These are phyloP conservation scores for Ophiosphaerella narmari DNA, from an alignment of 2,329 filamentous ascomycete species.

Conservation along the genomic window DNA sequence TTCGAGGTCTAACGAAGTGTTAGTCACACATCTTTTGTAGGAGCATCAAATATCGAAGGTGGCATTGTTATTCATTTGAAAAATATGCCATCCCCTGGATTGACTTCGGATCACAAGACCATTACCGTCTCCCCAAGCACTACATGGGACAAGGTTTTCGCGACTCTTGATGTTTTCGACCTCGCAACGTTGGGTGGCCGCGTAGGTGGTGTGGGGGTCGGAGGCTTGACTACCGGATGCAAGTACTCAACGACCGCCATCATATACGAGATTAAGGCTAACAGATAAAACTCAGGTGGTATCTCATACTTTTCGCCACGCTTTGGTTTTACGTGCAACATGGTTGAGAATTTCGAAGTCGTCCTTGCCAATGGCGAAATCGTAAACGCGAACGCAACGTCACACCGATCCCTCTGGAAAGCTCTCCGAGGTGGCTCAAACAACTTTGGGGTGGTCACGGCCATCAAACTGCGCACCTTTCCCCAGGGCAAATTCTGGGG, in stretches of 20 bases:
- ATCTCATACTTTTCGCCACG: not conserved
- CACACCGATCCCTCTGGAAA: slow-evolving; percentile 28
- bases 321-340: slow-evolving; percentile 1
- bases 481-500: slow-evolving; percentile 34
- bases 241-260: not conserved
- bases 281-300: not conserved
- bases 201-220: slow-evolving; percentile 1
- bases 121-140: not conserved
- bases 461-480: slow-evolving; percentile 16
- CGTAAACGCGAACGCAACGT: slow-evolving; percentile 1
- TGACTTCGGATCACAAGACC: not conserved
- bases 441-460: slow-evolving; percentile 41
- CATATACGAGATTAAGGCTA: not conserved
- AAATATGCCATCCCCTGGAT: not conserved
- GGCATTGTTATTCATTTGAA: not conserved
- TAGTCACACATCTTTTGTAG: not conserved
- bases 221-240: slow-evolving; percentile 1
- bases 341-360: not conserved
- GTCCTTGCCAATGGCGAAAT: not conserved
- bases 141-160: not conserved
- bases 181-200: slow-evolving; percentile 1
- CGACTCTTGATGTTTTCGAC: not conserved
- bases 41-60: slow-evolving; percentile 1
- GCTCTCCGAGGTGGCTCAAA: slow-evolving; percentile 39
- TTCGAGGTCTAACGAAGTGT: not conserved